Base-by-base conservation (phyloP, 306 rosid genomes). In the Sindora glabra region DNA sequence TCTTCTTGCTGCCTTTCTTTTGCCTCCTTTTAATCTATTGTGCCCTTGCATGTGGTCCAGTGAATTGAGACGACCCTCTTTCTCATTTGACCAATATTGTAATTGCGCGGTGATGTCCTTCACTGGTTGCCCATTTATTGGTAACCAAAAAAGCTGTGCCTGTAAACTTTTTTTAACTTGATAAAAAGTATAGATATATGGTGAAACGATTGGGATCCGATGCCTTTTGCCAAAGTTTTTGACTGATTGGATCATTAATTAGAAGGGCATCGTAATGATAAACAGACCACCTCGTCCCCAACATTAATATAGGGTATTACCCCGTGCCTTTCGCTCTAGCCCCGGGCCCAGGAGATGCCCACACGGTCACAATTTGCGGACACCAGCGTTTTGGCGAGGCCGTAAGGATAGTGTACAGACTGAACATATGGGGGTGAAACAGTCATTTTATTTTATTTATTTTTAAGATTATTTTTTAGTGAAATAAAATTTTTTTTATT, bases 181-280 rank as follows among this genome's bases (percentile, higher is more conserved):
- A 52, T 42, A 11, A 53, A 47, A 69, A 72, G n/a, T n/a, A n/a
- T n/a, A n/a, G n/a, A n/a, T n/a, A n/a, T n/a, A 72, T 54, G 56
- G 56, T 19, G 47, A 54, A 16, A 78, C 70, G 41, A 74, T 73
- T 72, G 82, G 69, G 54, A 56, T 77, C 74, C 74, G 8, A 39
- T 62, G 73, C 65, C 8, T 30, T 41, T 75, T 37, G 4, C 41
- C 8, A 16, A 70, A 73, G 68, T 39, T 45, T 33, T 9, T 23
- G 50, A 24, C 14, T 10, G 14, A 34, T 13, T 37, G 1, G 30
- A 26, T 51, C 13, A n/a, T 19, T 10, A 55, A 38, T 26, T 36
- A 10, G 32, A 53, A 38, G 48, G 29, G n/a, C 54, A 49, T 13
- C 21, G 13, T 8, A 5, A 45, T 27, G 5, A 5, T 0, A 32